These are phyloP conservation scores for Mayamaea pseudoterrestris DNA, from an alignment of 108 stramenopile genomes.

Conservation along the genomic window DNA sequence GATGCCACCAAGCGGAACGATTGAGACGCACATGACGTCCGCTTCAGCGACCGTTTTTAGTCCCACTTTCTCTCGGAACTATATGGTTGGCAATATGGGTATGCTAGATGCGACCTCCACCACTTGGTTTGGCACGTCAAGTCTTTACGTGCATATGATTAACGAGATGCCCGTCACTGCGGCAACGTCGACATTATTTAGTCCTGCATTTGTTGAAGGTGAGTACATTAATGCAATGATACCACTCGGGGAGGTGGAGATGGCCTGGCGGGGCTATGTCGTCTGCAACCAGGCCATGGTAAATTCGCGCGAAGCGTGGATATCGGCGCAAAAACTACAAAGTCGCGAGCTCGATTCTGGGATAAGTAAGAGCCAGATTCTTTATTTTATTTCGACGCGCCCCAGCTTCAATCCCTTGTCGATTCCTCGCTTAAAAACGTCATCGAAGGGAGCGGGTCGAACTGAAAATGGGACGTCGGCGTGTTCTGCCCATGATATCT, in stretches of 20 bases:
- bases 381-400: constrained; percentile 47
- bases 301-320: constrained; percentile 62
- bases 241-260: constrained; percentile 28
- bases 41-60: constrained; percentile 13
- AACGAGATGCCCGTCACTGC: constrained; percentile 79
- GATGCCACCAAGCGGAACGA: constrained; percentile 20
- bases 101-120: constrained; percentile 60
- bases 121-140: constrained; percentile 76
- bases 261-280: constrained; percentile 70
- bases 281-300: constrained; percentile 55
- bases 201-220: constrained; percentile 37
- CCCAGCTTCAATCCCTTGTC: neutral
- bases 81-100: constrained; percentile 87
- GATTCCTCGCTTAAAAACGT: no score
- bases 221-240: constrained; percentile 31
- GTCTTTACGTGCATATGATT: constrained; percentile 75
- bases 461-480: neutral
- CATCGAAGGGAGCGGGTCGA: neutral
- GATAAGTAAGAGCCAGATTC: constrained; percentile 68
- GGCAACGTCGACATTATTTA: constrained; percentile 48
- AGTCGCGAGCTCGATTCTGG: constrained; percentile 63
- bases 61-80: constrained; percentile 40
- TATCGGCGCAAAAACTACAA: constrained; percentile 42
- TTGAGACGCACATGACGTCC: neutral
- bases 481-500: no score